Conservation (phyloP, 768 basidiomycete species). For the Psilocybe tampanensis region DNA sequence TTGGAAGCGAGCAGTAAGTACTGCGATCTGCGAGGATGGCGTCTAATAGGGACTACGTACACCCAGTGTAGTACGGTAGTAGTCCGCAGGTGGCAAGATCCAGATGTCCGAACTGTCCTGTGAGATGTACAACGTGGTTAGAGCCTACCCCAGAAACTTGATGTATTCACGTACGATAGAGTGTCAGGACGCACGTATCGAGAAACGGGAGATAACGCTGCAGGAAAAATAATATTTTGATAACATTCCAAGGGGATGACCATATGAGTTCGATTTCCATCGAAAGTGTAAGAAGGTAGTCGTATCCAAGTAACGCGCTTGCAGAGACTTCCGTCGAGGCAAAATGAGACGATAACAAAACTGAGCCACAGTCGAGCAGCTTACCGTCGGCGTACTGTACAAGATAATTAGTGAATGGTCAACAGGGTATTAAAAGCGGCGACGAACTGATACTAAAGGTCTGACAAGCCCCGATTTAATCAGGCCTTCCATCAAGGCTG, state of each 20-base stretch:
- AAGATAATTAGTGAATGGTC: background rate
- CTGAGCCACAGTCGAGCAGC: background rate
- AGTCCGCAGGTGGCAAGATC: background rate
- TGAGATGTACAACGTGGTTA: background rate
- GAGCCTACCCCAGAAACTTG: background rate
- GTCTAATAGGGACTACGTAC: background rate
- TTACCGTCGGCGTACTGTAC: slow-evolving; percentile 5
- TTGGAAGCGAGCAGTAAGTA: background rate
- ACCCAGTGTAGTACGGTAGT: background rate
- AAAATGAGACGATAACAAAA: background rate
- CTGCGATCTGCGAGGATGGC: background rate
- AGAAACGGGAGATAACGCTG: slow-evolving; percentile 3
- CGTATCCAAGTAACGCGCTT: background rate
- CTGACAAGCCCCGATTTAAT: background rate
- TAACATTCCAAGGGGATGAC: background rate
- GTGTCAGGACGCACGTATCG: slow-evolving; percentile 3
- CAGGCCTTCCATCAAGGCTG: background rate
- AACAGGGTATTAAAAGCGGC: background rate
- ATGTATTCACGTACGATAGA: background rate
- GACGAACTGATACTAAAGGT: slow-evolving; percentile 4
- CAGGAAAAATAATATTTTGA: slow-evolving; percentile 2
- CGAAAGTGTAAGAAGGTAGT: slow-evolving; percentile 1
- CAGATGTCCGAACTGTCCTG: slow-evolving; percentile 1
- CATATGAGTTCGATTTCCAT: slow-evolving; percentile 5
- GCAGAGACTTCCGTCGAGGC: background rate